Percentiles rank a stretch among this genome's conserved stretches.
Conservation (phyloP, 2,329 filamentous ascomycete genomes). For the Talaromyces sp. region DNA sequence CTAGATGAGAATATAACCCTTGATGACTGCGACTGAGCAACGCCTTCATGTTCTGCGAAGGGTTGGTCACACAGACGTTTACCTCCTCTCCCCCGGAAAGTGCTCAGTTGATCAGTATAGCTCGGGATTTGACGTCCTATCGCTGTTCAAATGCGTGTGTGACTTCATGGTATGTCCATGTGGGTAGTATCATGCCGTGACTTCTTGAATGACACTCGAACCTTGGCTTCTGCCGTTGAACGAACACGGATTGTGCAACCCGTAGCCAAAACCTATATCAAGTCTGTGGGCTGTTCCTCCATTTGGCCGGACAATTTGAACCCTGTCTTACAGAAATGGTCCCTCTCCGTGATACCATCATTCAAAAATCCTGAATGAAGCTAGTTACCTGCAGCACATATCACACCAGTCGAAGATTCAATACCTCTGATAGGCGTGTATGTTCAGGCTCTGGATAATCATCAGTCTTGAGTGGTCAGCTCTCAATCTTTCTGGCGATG, state of each 20-base stretch:
- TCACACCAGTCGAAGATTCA: not conserved
- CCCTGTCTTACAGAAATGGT: too few species aligned
- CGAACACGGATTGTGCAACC: not conserved
- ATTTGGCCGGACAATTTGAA: not conserved
- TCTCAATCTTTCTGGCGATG: not conserved
- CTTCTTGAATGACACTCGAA: not conserved
- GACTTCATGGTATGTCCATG: not conserved
- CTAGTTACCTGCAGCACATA: not conserved
- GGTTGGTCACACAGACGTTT: not conserved
- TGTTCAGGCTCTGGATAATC: not conserved
- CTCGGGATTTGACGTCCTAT: not conserved
- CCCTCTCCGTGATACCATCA: not conserved
- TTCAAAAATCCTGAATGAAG: too few species aligned
- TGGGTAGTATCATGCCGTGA: not conserved
- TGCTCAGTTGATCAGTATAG: not conserved
- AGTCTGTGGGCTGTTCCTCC: not conserved
- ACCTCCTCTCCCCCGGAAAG: not conserved
- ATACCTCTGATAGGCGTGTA: too few species aligned
- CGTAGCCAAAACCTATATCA: not conserved
- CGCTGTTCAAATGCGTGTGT: not conserved
- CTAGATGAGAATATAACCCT: not conserved
- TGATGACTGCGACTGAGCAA: not conserved
- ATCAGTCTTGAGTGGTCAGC: not conserved
- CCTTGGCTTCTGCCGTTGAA: not conserved
- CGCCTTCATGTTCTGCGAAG: not conserved